Base-by-base conservation (phyloP, 345 rosid genomes). In the Camelina neglecta region DNA sequence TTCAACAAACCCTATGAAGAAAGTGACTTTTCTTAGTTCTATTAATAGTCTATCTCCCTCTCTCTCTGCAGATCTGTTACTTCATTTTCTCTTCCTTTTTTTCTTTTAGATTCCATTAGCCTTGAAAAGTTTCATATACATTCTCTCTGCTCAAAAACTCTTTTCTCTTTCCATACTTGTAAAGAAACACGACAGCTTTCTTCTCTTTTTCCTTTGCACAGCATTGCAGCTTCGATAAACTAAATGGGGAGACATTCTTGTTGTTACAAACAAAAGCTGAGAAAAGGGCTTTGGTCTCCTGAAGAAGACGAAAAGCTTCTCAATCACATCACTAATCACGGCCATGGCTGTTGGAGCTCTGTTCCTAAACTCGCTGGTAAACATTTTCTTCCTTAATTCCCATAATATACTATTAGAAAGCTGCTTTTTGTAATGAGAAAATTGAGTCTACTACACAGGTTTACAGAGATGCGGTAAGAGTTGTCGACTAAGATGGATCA, bases 221-320 rank as follows among this genome's bases (percentile, higher is more conserved):
- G 58, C 83, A 76, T 31, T 77, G 69, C 65, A 64, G 31, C 58
- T 57, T 78, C 38, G 10, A 3, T 48, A 38, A 26, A 70, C 65
- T 80, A 39, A 83, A 91, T 91, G 97, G 94, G 93, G n/a, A 86
- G 90, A 75, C 91, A 89, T 79, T 85, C 93, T 73, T 87, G 91
- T 71, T 91, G 94, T 35, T 83, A 85, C 85, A 87, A 85, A 81
- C 94, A 87, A 85, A 89, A 89, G 82, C 80, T 89, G 51, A 83
- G 93, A 74, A 91, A 91, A 81, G 97, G 97, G 60, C 84, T 91
- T 50, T 91, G 97, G 97, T 91, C 94, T 47, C 97, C 94, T 18
- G 97, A 91, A 68, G 97, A 91, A 86, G 93, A 91, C 60, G 97
- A 87, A 85, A 91, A 87, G 55, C 92, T 91, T 71, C 88, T 89